Evolutionary conservation across 2,329 filamentous ascomycete species (phyloP).

Genomic region (Lachnellula occidentalis): DNA sequence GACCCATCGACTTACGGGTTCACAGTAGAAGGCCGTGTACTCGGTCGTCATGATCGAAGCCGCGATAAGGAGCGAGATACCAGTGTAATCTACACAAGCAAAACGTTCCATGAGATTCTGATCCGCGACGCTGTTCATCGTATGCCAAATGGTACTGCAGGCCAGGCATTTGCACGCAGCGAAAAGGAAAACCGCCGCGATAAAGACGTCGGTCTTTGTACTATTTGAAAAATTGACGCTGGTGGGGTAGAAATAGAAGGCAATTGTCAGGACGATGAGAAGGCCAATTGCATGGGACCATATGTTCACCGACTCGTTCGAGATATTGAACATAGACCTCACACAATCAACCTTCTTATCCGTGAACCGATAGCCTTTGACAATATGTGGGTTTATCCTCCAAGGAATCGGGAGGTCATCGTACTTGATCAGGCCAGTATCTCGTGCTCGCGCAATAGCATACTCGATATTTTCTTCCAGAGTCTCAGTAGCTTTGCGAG

Average conservation of each 20-base stretch:
- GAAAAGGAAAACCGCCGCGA: slow-evolving; percentile 92
- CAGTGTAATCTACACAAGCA: slow-evolving; percentile 96
- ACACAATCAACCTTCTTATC: slow-evolving; percentile 88
- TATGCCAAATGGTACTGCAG: slow-evolving; percentile 97
- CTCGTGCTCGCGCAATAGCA: slow-evolving; percentile 68
- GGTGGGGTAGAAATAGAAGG: slow-evolving; percentile 92
- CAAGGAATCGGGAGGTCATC: slow-evolving; percentile 87
- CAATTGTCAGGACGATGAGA: slow-evolving; percentile 79
- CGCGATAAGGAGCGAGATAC: slow-evolving; percentile 89
- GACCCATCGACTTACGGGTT: slow-evolving; percentile 76
- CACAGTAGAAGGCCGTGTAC: slow-evolving; percentile 98
- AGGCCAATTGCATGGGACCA: slow-evolving; percentile 93
- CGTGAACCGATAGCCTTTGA: slow-evolving; percentile 85
- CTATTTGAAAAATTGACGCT: slow-evolving; percentile 81
- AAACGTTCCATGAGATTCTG: slow-evolving; percentile 88
- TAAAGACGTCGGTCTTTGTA: slow-evolving; percentile 81
- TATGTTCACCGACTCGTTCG: slow-evolving; percentile 95
- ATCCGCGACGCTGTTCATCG: slow-evolving; percentile 94
- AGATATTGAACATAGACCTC: slow-evolving; percentile 73
- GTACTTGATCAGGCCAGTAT: slow-evolving; percentile 80
- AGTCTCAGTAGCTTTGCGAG: slow-evolving; percentile 74
- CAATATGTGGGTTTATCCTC: slow-evolving; percentile 92
- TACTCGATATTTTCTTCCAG: slow-evolving; percentile 80
- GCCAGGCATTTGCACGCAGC: slow-evolving; percentile 91
- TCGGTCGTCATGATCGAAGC: slow-evolving; percentile 97